Conservation (phyloP, 805 yeast genomes). For the Starmerella apis region DNA sequence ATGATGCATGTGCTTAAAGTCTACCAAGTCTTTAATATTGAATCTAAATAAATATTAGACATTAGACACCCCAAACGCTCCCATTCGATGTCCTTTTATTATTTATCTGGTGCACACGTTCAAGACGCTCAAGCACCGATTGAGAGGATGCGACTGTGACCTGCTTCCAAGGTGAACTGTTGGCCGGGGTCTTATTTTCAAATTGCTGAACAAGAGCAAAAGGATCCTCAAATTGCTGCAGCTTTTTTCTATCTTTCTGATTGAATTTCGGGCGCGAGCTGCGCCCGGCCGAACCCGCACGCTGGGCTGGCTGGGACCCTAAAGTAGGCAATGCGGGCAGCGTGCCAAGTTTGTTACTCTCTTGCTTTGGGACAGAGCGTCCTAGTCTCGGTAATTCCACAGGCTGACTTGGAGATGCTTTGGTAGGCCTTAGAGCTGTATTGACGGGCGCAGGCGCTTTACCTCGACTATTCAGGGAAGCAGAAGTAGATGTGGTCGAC, state of each 20-base stretch:
- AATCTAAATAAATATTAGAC: neutral
- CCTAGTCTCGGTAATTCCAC: conserved; percentile 1
- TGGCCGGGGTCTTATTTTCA: neutral
- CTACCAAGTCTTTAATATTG: too few relatives aligned
- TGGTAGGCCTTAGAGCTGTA: too few relatives aligned
- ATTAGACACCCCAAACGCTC: conserved; percentile 16
- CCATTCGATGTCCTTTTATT: conserved; percentile 4
- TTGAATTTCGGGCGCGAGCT: conserved; percentile 12
- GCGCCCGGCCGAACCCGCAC: conserved; percentile 4
- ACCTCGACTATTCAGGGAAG: neutral
- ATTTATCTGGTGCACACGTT: conserved; percentile 12
- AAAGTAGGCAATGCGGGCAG: conserved; percentile 11
- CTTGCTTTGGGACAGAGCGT: neutral
- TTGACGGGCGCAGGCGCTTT: neutral
- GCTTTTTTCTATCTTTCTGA: conserved; percentile 9
- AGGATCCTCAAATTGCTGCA: conserved; percentile 15
- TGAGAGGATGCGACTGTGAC: conserved; percentile 15
- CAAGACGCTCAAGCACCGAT: conserved; percentile 12
- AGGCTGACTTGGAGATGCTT: too few relatives aligned
- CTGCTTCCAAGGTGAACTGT: conserved; percentile 24
- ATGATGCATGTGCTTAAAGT: neutral
- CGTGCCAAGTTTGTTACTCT: neutral
- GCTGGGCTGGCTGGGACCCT: conserved; percentile 9
- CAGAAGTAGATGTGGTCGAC: neutral
- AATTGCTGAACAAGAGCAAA: conserved; percentile 9